A percentile compares a stretch with the other conserved stretches of the same genome.
phyloP scores from a whole-genome alignment of 2,329 filamentous ascomycete genomes.

The Saccharata proteae region DNA sequence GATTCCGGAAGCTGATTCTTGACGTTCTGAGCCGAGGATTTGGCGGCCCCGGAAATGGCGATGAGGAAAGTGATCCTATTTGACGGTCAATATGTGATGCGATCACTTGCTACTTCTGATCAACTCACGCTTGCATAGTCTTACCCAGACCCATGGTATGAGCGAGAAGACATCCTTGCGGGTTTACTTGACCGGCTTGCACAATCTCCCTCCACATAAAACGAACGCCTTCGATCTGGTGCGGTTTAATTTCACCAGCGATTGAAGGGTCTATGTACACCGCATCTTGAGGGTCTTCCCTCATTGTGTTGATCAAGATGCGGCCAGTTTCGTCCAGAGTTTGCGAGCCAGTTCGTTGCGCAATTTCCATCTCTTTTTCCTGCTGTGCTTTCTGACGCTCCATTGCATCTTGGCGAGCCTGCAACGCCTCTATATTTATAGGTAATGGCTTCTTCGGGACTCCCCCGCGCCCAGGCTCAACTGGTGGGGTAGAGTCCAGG shows the following conservation, averaged over 20 bases:
- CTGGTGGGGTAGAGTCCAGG: no score
- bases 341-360: constrained; percentile 4
- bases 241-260: constrained; percentile 55
- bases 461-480: no score
- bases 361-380: constrained; percentile 7
- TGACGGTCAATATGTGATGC: not conserved
- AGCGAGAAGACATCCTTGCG: constrained; percentile 68
- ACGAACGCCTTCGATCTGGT: constrained; percentile 69
- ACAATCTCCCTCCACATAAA: constrained; percentile 86
- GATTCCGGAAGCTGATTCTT: constrained; percentile 54
- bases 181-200: constrained; percentile 37
- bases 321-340: not conserved
- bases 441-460: constrained; percentile 23
- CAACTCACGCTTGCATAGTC: constrained; percentile 65
- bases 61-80: constrained; percentile 61
- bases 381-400: constrained; percentile 41
- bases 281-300: constrained; percentile 45
- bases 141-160: constrained; percentile 91
- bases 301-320: constrained; percentile 56
- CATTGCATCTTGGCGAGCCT: constrained; percentile 44
- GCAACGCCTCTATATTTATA: constrained; percentile 32
- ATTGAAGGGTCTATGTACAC: constrained; percentile 56
- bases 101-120: not conserved
- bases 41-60: constrained; percentile 55
- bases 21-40: constrained; percentile 45